These are phyloP conservation scores for Austroboletus olivaceoglutinosus DNA, from an alignment of 1,284 basidiomycete genomes.

Conservation along the genomic window DNA sequence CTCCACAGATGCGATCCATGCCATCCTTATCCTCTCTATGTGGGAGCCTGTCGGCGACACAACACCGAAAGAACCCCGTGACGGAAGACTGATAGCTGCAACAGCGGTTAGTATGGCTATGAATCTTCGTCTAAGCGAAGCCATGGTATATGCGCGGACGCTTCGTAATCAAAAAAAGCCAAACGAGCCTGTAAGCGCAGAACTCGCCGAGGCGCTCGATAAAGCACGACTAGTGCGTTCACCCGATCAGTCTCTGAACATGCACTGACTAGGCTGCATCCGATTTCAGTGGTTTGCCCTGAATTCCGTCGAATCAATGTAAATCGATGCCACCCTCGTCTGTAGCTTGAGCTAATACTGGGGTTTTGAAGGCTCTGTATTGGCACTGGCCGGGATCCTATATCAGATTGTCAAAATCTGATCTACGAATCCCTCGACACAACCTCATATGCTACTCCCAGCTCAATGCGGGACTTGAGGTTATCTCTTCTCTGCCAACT, in stretches of 20 bases:
- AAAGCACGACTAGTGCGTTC: conserved; percentile 40
- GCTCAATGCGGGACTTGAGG: conserved; percentile 34
- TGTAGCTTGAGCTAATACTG: conserved; percentile 1
- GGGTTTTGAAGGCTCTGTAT: conserved; percentile 36
- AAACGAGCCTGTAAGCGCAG: conserved; percentile 21
- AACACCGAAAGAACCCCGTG: conserved; percentile 32
- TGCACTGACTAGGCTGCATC: conserved; percentile 10
- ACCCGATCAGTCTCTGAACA: conserved; percentile 6
- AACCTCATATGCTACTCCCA: conserved; percentile 23
- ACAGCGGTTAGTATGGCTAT: conserved; percentile 48
- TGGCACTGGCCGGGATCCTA: conserved; percentile 39
- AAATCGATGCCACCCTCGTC: conserved; percentile 12
- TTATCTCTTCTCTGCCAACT: conserved; percentile 37
- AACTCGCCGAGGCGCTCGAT: conserved; percentile 32
- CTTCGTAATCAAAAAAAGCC: conserved; percentile 32
- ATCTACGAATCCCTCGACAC: conserved; percentile 32
- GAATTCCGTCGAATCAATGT: conserved; percentile 42
- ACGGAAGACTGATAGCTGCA: conserved; percentile 41
- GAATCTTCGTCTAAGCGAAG: conserved; percentile 40
- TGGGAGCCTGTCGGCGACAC: conserved; percentile 41
- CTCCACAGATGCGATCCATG: conserved; percentile 42
- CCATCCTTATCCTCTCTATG: conserved; percentile 42
- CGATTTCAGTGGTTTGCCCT: conserved; percentile 39
- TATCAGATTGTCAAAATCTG: conserved; percentile 34
- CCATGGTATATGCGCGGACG: conserved; percentile 30